phyloP scores from a whole-genome alignment of 352 stramenopile genomes.

The Pythium vanterpoolii region DNA sequence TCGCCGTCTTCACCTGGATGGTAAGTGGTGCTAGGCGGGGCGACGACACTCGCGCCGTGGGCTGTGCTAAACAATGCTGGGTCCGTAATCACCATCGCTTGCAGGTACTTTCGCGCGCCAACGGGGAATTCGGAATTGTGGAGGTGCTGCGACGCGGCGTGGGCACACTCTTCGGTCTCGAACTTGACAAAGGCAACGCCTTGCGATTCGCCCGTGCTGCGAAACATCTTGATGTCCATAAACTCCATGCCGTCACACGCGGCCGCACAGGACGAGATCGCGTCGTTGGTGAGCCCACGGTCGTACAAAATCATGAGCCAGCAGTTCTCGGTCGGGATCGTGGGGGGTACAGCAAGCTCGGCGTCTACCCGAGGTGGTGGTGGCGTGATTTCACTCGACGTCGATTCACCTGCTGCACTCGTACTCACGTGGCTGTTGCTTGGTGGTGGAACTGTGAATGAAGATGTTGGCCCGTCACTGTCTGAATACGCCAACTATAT shows the following conservation, averaged over 20 bases:
- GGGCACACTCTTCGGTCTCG: constrained; percentile 40
- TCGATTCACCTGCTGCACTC: constrained; percentile 18
- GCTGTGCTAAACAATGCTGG: constrained; percentile 64
- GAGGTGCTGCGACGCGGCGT: constrained; percentile 43
- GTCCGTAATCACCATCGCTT: constrained; percentile 66
- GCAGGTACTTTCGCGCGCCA: constrained; percentile 46
- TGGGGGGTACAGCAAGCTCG: not conserved
- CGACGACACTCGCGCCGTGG: constrained; percentile 26
- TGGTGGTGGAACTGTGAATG: not conserved
- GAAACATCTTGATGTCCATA: constrained; percentile 76
- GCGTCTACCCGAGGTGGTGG: not conserved
- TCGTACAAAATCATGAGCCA: constrained; percentile 79
- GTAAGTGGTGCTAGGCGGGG: not conserved
- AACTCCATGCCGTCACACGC: constrained; percentile 70
- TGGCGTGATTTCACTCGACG: constrained; percentile 11
- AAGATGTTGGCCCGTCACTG: not conserved
- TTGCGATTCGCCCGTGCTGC: constrained; percentile 56
- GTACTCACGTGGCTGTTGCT: not conserved
- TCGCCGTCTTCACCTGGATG: constrained; percentile 50
- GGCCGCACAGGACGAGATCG: constrained; percentile 61
- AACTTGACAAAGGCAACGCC: constrained; percentile 80
- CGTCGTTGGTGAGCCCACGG: constrained; percentile 50
- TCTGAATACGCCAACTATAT: constrained; percentile 17
- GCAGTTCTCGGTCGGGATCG: constrained; percentile 11
- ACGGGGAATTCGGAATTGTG: constrained; percentile 59